phyloP scores from a whole-genome alignment of 441 rosid species.

The Capsella rubella region DNA sequence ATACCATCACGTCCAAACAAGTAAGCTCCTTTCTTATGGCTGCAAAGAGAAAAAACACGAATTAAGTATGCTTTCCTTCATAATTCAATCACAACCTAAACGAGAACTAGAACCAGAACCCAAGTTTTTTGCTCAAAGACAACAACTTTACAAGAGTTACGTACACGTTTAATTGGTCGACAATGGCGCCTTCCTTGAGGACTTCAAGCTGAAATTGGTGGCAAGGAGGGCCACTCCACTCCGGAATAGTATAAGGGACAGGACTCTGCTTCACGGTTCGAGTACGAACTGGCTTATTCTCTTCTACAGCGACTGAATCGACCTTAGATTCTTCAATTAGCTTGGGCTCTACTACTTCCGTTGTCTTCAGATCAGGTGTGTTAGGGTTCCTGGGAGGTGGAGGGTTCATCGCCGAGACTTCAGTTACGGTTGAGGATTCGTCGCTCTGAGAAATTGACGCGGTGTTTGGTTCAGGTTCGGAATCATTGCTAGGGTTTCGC shows the following conservation, averaged over 20 bases:
- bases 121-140: background rate
- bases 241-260: slow-evolving; percentile 87
- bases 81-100: background rate
- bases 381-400: slow-evolving; percentile 63
- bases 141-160: slow-evolving; percentile 34
- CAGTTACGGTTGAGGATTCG: slow-evolving; percentile 35
- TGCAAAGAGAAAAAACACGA: slow-evolving; percentile 28
- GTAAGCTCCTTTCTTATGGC: slow-evolving; percentile 88
- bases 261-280: slow-evolving; percentile 41
- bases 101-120: background rate
- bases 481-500: slow-evolving; percentile 36
- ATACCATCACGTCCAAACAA: slow-evolving; percentile 93
- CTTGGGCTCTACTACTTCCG: slow-evolving; percentile 24
- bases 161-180: slow-evolving; percentile 69
- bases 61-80: background rate
- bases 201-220: slow-evolving; percentile 76
- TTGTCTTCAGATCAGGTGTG: slow-evolving; percentile 28
- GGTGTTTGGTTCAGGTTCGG: slow-evolving; percentile 38
- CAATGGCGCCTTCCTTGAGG: slow-evolving; percentile 84
- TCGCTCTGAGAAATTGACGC: slow-evolving; percentile 33
- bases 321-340: slow-evolving; percentile 5
- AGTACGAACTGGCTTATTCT: slow-evolving; percentile 18
- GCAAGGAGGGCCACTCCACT: slow-evolving; percentile 87
- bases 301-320: slow-evolving; percentile 27
- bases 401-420: slow-evolving; percentile 55